These are phyloP conservation scores for Dothideomycetes sp. DNA, from an alignment of 2,329 filamentous ascomycete genomes.

Conservation along the genomic window DNA sequence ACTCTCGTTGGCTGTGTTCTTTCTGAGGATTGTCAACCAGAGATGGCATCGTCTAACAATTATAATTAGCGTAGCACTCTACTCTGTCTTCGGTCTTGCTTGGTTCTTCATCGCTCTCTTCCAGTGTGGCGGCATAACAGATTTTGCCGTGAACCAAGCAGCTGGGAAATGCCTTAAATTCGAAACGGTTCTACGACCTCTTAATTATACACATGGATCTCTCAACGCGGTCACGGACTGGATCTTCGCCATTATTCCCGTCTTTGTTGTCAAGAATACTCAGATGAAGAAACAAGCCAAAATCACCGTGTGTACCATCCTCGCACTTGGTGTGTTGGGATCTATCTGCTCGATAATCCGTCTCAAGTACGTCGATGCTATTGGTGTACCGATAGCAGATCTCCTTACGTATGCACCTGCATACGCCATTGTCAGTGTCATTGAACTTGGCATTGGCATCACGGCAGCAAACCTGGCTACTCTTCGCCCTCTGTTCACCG, in stretches of 20 bases:
- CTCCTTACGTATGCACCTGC: slow-evolving; percentile 21
- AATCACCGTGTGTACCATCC: slow-evolving; percentile 31
- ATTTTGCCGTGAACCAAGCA: slow-evolving; percentile 18
- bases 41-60: slow-evolving; percentile 29
- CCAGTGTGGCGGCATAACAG: slow-evolving; percentile 24
- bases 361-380: slow-evolving; percentile 19
- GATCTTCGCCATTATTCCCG: slow-evolving; percentile 31
- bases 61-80: slow-evolving; percentile 18
- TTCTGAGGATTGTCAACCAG: slow-evolving; percentile 33
- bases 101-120: slow-evolving; percentile 26
- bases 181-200: slow-evolving; percentile 13
- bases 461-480: slow-evolving; percentile 26
- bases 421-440: slow-evolving; percentile 22
- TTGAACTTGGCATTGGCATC: slow-evolving; percentile 28
- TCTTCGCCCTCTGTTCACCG: slow-evolving; percentile 25
- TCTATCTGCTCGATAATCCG: slow-evolving; percentile 22
- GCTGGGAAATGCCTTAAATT: slow-evolving; percentile 17
- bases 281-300: slow-evolving; percentile 34
- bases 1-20: slow-evolving; percentile 38
- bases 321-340: slow-evolving; percentile 29
- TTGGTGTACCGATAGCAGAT: slow-evolving; percentile 14
- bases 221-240: slow-evolving; percentile 32
- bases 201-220: slow-evolving; percentile 17
- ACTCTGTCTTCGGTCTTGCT: slow-evolving; percentile 28
- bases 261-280: slow-evolving; percentile 31